phyloP scores from a whole-genome alignment of 768 basidiomycete genomes.

The Clitopilus passeckerianus region DNA sequence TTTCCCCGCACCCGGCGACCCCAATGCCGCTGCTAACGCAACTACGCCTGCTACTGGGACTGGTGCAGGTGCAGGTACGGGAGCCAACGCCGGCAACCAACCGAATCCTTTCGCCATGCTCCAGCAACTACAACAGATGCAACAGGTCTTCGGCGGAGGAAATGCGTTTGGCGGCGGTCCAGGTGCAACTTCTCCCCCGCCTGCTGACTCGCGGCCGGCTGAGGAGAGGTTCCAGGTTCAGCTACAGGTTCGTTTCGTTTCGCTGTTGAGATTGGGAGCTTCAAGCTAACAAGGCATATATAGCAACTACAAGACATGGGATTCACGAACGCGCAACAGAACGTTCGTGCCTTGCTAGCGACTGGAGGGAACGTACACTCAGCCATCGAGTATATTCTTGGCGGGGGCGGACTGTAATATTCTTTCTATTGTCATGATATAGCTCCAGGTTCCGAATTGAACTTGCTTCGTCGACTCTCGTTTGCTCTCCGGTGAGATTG shows the following conservation, averaged over 20 bases:
- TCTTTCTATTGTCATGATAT: neutral
- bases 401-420: conserved; percentile 62
- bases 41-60: conserved; percentile 17
- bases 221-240: conserved; percentile 93
- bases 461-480: too few relatives aligned
- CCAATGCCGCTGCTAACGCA: conserved; percentile 26
- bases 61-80: conserved; percentile 18
- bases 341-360: conserved; percentile 83
- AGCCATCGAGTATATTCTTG: conserved; percentile 90
- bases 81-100: conserved; percentile 9
- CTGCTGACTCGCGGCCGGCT: conserved; percentile 68
- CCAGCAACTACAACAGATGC: conserved; percentile 35
- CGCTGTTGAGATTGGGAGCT: neutral
- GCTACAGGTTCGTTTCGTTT: conserved; percentile 54
- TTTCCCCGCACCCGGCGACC: conserved; percentile 63
- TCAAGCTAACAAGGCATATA: neutral
- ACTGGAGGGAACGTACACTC: conserved; percentile 91
- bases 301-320: conserved; percentile 96
- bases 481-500: too few relatives aligned
- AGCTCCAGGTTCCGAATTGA: too few relatives aligned
- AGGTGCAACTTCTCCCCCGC: conserved; percentile 28
- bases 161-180: conserved; percentile 22
- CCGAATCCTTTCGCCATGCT: conserved; percentile 27
- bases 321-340: conserved; percentile 84
- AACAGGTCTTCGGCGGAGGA: conserved; percentile 33